Conservation (phyloP, 2,329 filamentous ascomycete genomes). For the Ophiosphaerella narmari region DNA sequence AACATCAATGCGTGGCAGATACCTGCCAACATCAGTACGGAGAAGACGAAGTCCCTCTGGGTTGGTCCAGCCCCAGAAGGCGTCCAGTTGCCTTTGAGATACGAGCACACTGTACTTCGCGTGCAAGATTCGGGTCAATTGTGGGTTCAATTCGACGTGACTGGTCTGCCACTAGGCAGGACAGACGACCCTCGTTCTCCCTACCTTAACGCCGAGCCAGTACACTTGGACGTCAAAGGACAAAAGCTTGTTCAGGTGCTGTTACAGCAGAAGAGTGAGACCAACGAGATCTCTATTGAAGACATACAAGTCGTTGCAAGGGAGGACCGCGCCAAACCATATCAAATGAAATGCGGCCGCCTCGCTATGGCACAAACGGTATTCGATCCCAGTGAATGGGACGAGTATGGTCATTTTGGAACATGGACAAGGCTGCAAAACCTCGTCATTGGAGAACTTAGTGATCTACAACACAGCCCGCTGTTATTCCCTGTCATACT, state of each 20-base stretch:
- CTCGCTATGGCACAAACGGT: slow-evolving; percentile 27
- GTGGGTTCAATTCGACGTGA: slow-evolving; percentile 38
- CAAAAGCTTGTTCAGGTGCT: slow-evolving; percentile 35
- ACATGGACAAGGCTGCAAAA: slow-evolving; percentile 23
- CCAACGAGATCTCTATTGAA: slow-evolving; percentile 20
- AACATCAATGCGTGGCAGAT: slow-evolving; percentile 28
- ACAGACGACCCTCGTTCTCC: not conserved
- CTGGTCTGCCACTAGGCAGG: slow-evolving; percentile 11
- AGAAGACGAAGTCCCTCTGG: slow-evolving; percentile 12
- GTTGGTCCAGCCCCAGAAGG: slow-evolving; percentile 1
- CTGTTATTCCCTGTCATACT: slow-evolving; percentile 20
- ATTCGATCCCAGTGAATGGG: slow-evolving; percentile 37
- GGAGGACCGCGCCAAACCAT: slow-evolving; percentile 21
- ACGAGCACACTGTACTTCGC: slow-evolving; percentile 29
- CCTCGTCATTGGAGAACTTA: slow-evolving; percentile 11
- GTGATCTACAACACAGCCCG: slow-evolving; percentile 14
- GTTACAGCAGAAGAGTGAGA: slow-evolving; percentile 13
- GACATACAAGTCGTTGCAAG: slow-evolving; percentile 29
- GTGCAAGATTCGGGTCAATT: slow-evolving; percentile 14
- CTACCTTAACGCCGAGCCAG: not conserved
- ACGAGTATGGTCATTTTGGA: slow-evolving; percentile 34
- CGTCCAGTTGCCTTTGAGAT: slow-evolving; percentile 27
- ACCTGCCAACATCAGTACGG: slow-evolving; percentile 16
- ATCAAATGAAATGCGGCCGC: slow-evolving; percentile 36
- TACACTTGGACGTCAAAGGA: slow-evolving; percentile 16